A percentile compares a stretch with the other conserved stretches of the same genome.
These are phyloP conservation scores for Serendipita indica DNA, from an alignment of 768 basidiomycete genomes.

Conservation along the genomic window DNA sequence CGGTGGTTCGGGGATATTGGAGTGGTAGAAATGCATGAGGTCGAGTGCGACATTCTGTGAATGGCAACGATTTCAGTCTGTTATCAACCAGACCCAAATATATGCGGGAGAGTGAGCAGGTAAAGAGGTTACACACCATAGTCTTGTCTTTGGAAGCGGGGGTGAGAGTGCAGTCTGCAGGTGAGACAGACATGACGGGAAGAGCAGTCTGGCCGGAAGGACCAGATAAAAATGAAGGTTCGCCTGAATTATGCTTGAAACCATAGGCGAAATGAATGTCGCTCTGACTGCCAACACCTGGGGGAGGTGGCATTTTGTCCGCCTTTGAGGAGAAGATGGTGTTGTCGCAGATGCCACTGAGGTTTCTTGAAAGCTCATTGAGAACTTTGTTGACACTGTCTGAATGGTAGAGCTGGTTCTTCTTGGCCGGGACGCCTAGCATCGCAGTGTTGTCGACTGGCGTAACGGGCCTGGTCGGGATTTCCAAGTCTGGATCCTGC, in stretches of 20 bases:
- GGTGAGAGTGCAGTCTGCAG: background rate
- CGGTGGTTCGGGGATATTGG: no score
- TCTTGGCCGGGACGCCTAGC: background rate
- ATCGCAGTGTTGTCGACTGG: background rate
- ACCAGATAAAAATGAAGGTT: background rate
- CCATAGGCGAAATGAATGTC: background rate
- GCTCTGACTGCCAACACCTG: background rate
- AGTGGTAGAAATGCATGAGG: background rate
- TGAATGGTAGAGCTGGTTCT: background rate
- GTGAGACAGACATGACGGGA: background rate
- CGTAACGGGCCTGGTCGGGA: background rate
- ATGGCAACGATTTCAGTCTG: no score
- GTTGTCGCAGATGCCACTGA: background rate
- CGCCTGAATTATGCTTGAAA: background rate
- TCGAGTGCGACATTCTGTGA: no score
- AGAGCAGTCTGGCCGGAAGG: background rate
- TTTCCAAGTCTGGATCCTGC: background rate
- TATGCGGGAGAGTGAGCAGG: no score
- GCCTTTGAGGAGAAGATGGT: background rate
- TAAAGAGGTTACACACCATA: no score
- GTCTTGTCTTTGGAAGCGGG: background rate
- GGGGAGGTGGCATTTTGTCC: background rate
- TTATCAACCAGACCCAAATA: no score
- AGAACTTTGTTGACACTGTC: background rate
- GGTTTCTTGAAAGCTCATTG: slow-evolving; percentile 2